phyloP scores from a whole-genome alignment of 176 grass and related monocot species.

The Calamus simplicifolius region DNA sequence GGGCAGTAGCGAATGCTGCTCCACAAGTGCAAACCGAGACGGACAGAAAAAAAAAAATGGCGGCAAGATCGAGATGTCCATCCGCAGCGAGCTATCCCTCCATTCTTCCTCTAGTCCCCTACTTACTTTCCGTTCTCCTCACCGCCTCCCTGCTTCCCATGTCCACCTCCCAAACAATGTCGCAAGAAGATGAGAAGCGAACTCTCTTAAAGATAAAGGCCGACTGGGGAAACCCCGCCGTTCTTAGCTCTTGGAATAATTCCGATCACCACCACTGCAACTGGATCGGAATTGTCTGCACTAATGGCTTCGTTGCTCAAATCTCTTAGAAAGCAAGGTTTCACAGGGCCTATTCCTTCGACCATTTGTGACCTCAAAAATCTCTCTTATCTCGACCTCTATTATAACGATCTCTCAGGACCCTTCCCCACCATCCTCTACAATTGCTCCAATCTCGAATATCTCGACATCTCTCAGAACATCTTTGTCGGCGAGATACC shows the following conservation, averaged over 20 bases:
- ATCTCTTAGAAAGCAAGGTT: not conserved
- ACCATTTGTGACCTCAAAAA: slow-evolving; percentile 34
- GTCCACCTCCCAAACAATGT: not conserved
- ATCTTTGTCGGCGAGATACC: slow-evolving; percentile 37
- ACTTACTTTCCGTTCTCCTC: not conserved
- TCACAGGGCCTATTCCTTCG: slow-evolving; percentile 24
- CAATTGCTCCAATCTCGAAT: slow-evolving; percentile 28
- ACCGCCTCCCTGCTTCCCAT: not conserved
- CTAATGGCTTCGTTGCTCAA: not conserved
- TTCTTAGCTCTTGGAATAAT: not conserved
- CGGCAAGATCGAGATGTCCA: no score
- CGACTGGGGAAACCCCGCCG: not conserved
- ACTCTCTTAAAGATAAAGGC: not conserved
- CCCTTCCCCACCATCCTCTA: slow-evolving; percentile 44
- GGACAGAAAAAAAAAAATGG: no score
- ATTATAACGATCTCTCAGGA: slow-evolving; percentile 38
- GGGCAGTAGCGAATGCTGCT: no score
- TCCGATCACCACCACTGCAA: not conserved
- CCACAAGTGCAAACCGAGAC: no score
- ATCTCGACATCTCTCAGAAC: slow-evolving; percentile 54
- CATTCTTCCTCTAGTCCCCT: not conserved
- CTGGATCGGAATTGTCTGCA: slow-evolving; percentile 3
- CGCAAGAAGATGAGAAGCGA: not conserved
- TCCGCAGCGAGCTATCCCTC: no score
- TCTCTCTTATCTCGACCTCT: slow-evolving; percentile 50